Conservation (phyloP, 768 basidiomycete species). For the Hericium coralloides region DNA sequence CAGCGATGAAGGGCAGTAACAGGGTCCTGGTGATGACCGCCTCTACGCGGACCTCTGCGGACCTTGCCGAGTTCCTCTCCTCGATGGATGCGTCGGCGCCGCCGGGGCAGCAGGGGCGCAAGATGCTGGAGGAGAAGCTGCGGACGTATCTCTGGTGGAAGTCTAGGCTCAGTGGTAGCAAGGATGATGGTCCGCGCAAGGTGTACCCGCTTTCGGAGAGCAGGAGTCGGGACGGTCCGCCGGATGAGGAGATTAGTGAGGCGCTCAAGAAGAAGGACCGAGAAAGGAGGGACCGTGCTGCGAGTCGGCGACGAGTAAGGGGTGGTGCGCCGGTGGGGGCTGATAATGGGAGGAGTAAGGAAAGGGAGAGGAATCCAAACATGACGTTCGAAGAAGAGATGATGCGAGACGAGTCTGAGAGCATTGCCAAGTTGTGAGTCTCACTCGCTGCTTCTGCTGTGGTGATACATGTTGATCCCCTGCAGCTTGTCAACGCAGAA, state of each 20-base stretch:
- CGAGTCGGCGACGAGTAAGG: slow-evolving; percentile 63
- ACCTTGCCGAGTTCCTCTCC: slow-evolving; percentile 75
- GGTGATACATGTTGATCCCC: not conserved
- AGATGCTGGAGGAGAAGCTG: slow-evolving; percentile 75
- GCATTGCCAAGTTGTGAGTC: slow-evolving; percentile 52
- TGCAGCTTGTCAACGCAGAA: slow-evolving; percentile 7
- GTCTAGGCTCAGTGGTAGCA: slow-evolving; percentile 32
- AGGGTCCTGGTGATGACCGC: slow-evolving; percentile 84
- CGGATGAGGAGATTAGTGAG: slow-evolving; percentile 44
- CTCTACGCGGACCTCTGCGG: slow-evolving; percentile 62
- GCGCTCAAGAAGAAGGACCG: slow-evolving; percentile 73
- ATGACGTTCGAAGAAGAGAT: slow-evolving; percentile 23
- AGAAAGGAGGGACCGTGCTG: slow-evolving; percentile 46
- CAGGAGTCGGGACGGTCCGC: not conserved
- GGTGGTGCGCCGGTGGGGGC: slow-evolving; percentile 48
- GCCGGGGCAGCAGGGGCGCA: slow-evolving; percentile 53
- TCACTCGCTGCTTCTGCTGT: not conserved
- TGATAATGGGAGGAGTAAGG: slow-evolving; percentile 4
- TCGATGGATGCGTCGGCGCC: slow-evolving; percentile 48
- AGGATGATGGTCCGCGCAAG: slow-evolving; percentile 24
- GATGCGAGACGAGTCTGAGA: slow-evolving; percentile 38
- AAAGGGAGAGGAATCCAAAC: not conserved
- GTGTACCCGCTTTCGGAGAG: slow-evolving; percentile 20
- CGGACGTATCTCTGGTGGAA: slow-evolving; percentile 79
- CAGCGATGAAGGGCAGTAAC: slow-evolving; percentile 49